Base-by-base conservation (phyloP, 2,329 filamentous ascomycete species). In the Magnaporthiopsis rhizophila region DNA sequence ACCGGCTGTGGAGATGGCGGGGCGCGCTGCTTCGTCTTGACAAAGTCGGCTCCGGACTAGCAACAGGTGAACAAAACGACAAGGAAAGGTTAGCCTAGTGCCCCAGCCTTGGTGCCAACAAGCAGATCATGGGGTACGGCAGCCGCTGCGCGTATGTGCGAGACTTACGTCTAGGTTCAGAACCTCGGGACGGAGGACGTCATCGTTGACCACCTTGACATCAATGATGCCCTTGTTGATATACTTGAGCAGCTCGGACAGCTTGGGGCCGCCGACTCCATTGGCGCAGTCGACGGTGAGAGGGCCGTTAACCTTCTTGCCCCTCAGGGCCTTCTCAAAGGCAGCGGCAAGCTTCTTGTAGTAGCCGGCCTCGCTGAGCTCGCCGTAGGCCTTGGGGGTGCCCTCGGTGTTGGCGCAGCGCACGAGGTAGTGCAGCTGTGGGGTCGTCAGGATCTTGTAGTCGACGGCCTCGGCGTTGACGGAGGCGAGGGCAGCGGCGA, bases 361-460 rank as follows among this genome's bases (percentile, higher is more conserved):
- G 79, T 99, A 99, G 50, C 95, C 95, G 65, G 86, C 82, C 80
- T 98, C 94, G 67, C 90, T 96, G 63, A 92, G 86, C 73, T 92
- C 87, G 65, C 95, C 95, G 74, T 98, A 99, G 24, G 92, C 86
- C 70, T 92, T 88, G 64, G 90, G 88, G 2, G 91, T 96, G 66
- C 90, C 91, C 71, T 95, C 85, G 0, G 94, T 98, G 79, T 99
- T 99, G 78, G 92, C 86, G 76, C 93, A 96, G 68, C 95, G 91
- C 38, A 94, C 94, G 68, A 98, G 83, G 78, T 99, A 99, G 80
- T 99, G 95, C 65, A 99, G 84, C 79, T 98, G 95, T n/a, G 95
- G 95, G 3, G 95, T 99, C 15, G 95, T 98, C 72, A 97, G 82
- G 74, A 93, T 88, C 77, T 94, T 95, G 80, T 88, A 94, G 80